Evolutionary conservation across 169 alveolate genomes (phyloP).

Genomic region (Plasmodium billcollinsi): DNA sequence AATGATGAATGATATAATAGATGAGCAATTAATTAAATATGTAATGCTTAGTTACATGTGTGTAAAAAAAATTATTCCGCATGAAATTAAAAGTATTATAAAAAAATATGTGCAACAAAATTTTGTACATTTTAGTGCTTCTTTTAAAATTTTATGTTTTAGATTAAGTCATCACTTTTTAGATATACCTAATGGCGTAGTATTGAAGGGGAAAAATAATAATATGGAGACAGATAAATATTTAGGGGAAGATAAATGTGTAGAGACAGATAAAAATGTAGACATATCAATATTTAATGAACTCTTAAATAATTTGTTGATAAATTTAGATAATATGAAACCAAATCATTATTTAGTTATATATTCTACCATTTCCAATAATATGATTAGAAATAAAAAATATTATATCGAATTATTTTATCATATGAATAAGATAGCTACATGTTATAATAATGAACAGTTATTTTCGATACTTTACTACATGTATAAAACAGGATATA

Average conservation of each 20-base stretch:
- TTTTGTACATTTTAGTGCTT: constrained; percentile 14
- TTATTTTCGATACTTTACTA: constrained; percentile 57
- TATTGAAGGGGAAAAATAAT: too few species aligned
- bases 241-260: background rate
- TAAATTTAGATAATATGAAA: constrained; percentile 31
- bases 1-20: constrained; percentile 24
- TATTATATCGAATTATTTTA: constrained; percentile 49
- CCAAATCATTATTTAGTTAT: constrained; percentile 41
- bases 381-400: constrained; percentile 23
- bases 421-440: constrained; percentile 61
- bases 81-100: constrained; percentile 35
- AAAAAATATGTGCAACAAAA: constrained; percentile 48
- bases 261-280: background rate
- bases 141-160: constrained; percentile 25
- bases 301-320: constrained; percentile 11
- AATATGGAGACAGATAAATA: background rate
- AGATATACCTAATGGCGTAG: background rate
- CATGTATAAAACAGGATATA: constrained; percentile 76
- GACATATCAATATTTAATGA: constrained; percentile 19
- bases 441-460: constrained; percentile 26
- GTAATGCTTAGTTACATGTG: constrained; percentile 54
- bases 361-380: constrained; percentile 45
- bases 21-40: constrained; percentile 16
- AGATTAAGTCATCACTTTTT: constrained; percentile 41
- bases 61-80: constrained; percentile 19